Evolutionary conservation across 441 rosid species (phyloP).

Genomic region (Iberis amara): DNA sequence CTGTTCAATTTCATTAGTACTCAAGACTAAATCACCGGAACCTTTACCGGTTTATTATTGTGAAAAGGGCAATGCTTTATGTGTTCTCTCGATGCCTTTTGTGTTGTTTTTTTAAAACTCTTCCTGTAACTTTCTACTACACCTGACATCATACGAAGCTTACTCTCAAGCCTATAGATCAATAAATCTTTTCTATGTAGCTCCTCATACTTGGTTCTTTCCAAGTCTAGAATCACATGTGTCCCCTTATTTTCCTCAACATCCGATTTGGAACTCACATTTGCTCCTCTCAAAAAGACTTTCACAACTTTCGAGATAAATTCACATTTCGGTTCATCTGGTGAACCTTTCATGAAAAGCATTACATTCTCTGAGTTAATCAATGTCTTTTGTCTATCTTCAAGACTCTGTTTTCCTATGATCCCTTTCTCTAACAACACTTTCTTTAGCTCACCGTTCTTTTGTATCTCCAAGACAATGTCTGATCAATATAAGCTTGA

Average conservation of each 20-base stretch:
- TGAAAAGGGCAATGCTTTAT: constrained; percentile 47
- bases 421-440: constrained; percentile 62
- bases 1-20: too few species aligned
- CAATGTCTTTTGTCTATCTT: constrained; percentile 55
- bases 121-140: constrained; percentile 64
- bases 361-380: constrained; percentile 58
- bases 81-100: constrained; percentile 56
- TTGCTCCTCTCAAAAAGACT: constrained; percentile 52
- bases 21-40: too few species aligned
- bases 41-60: constrained; percentile 29
- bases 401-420: constrained; percentile 41
- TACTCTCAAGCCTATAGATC: constrained; percentile 44
- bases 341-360: constrained; percentile 94
- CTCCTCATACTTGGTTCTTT: constrained; percentile 55
- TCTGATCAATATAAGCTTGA: constrained; percentile 84
- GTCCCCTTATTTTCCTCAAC: constrained; percentile 35
- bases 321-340: constrained; percentile 81
- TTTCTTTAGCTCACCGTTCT: constrained; percentile 71
- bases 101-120: constrained; percentile 55
- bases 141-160: constrained; percentile 59
- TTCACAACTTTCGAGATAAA: constrained; percentile 88
- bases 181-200: constrained; percentile 44
- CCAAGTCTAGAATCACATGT: constrained; percentile 48
- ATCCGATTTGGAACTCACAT: constrained; percentile 49
- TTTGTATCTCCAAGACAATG: constrained; percentile 85